Conservation (phyloP, 495 filamentous ascomycete genomes). For the Penicillium ochrochloron region DNA sequence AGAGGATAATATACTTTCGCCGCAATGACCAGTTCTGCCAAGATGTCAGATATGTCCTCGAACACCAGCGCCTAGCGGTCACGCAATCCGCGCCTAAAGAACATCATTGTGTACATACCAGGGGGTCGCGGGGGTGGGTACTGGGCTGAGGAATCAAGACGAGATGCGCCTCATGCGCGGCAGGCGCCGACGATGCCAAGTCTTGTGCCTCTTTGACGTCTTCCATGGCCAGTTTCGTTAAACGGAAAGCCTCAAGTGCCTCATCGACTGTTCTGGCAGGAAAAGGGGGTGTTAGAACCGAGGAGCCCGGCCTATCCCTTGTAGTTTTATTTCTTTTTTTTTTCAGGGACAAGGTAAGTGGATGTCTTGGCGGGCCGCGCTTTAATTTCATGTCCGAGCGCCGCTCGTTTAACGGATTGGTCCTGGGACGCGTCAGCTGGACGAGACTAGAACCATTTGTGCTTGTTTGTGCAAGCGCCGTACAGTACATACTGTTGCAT, state of each 20-base stretch:
- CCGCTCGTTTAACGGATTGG: background rate
- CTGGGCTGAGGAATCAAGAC: constrained; percentile 54
- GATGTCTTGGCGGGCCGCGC: background rate
- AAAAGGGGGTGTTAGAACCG: background rate
- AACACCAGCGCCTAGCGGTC: background rate
- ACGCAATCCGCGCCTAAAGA: background rate
- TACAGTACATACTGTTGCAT: background rate
- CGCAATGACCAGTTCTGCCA: constrained; percentile 48
- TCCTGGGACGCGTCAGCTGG: background rate
- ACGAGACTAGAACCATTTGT: background rate
- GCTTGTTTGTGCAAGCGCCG: background rate
- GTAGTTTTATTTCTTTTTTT: background rate
- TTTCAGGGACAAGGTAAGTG: background rate
- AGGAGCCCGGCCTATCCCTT: background rate
- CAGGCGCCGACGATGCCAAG: constrained; percentile 10
- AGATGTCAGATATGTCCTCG: background rate
- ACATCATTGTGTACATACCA: constrained; percentile 37
- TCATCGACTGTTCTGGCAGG: background rate
- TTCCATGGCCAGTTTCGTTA: constrained; percentile 12
- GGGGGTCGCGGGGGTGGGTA: constrained; percentile 51
- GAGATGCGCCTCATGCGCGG: constrained; percentile 27
- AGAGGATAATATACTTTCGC: constrained; percentile 47
- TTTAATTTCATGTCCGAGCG: background rate
- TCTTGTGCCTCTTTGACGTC: constrained; percentile 17
- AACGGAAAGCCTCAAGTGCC: background rate